Base-by-base conservation (phyloP, 2,329 filamentous ascomycete genomes). In the Claviceps paspali region DNA sequence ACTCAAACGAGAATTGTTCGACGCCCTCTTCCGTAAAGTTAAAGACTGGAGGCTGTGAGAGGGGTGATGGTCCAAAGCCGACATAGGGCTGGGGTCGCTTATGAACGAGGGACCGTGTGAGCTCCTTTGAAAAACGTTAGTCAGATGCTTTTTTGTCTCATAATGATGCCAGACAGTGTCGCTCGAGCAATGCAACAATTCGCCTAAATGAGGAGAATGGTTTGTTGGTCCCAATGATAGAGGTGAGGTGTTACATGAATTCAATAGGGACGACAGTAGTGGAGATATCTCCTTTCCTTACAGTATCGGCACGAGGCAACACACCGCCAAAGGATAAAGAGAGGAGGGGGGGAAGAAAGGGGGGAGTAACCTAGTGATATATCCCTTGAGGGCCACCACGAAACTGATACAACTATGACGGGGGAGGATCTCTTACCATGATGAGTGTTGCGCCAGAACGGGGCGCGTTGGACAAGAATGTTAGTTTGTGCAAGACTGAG, bases 341-440 rank as follows among this genome's bases (percentile, higher is more conserved):
- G 6, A 17, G n/a, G 24, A 47, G 39, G 45, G 47, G 51, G 43
- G 48, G 48, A 24, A 33, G 48, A 39, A 45, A 47, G 51, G 43
- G 48, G 48, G 50, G 46, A 53, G 49, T 47, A 47, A 47, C 52
- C 52, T 50, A 50, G 54, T 61, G 54, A 63, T 60, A 62, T 61
- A 63, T 55, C 50, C 53, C 53, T 61, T 64, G 62, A 60, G 63
- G 52, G 53, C 53, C 59, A 54, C 62, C 61, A 57, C 51, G 48
- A 52, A 52, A 49, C 54, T 51, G 53, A 49, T 24, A 29, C n/a
- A 23, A 32, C 28, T 21, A 21, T 57, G 49, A 48, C 53, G 50
- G 52, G 52, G 52, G 47, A 24, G 52, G 47, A 47, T 53, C 15
- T 38, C 65, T 67, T 66, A 68, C 65, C 65, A 68, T 68, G 52